Conservation (phyloP, 495 filamentous ascomycete species). For the Massariosphaeria phaeospora region DNA sequence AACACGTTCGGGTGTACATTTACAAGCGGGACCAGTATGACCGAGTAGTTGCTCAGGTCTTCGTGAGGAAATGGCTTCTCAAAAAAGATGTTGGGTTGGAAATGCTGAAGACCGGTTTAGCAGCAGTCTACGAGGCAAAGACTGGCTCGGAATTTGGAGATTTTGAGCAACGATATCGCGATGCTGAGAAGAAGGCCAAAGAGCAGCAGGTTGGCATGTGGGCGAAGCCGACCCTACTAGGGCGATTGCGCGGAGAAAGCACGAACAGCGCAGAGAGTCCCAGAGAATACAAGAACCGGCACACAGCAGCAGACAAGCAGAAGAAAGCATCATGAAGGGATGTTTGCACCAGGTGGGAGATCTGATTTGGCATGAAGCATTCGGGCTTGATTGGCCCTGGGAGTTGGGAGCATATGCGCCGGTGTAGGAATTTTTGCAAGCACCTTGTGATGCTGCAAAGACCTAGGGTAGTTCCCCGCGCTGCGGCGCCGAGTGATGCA, state of each 20-base stretch:
- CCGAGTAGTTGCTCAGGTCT: constrained; percentile 80
- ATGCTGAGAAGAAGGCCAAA: constrained; percentile 68
- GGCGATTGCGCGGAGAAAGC: constrained; percentile 30
- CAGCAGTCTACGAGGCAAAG: constrained; percentile 90
- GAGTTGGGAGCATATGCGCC: constrained; percentile 8
- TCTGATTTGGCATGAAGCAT: too few species aligned
- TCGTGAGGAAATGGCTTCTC: constrained; percentile 56
- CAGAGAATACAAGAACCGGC: constrained; percentile 75
- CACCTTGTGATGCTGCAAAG: constrained; percentile 10
- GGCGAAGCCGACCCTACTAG: constrained; percentile 40
- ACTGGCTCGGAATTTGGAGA: constrained; percentile 79
- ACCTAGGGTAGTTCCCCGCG: neutral
- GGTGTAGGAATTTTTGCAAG: constrained; percentile 12
- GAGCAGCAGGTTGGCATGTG: constrained; percentile 70
- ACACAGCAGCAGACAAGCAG: constrained; percentile 47
- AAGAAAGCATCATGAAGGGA: constrained; percentile 32
- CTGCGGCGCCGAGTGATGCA: constrained; percentile 9
- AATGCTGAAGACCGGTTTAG: constrained; percentile 78
- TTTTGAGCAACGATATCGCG: constrained; percentile 59
- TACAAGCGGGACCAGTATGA: constrained; percentile 88
- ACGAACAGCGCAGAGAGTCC: constrained; percentile 65
- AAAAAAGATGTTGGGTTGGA: constrained; percentile 79
- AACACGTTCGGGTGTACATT: constrained; percentile 72
- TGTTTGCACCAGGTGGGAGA: neutral
- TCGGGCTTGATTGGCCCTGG: constrained; percentile 12